These are phyloP conservation scores for Naegleria lovaniensis DNA, from an alignment of 208 protist species.

Conservation along the genomic window DNA sequence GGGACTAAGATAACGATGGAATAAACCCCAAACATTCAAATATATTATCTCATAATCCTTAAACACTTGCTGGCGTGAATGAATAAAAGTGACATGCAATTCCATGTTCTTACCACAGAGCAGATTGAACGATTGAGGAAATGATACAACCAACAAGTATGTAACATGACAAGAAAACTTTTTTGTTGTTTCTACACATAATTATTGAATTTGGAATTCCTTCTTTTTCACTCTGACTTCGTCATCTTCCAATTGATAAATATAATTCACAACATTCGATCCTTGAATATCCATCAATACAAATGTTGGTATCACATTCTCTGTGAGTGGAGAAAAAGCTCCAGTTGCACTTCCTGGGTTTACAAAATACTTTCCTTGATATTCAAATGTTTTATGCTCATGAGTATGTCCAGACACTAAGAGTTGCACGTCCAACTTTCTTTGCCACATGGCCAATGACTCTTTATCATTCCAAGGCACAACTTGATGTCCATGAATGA, in stretches of 20 bases:
- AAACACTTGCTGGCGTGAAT: too few species aligned
- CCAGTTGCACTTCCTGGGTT: slow-evolving; percentile 98
- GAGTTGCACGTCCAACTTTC: slow-evolving; percentile 95
- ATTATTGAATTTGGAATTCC: slow-evolving; percentile 46
- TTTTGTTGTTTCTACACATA: not conserved
- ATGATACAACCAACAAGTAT: too few species aligned
- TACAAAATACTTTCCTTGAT: slow-evolving; percentile 92
- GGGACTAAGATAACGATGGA: not conserved
- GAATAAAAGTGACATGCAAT: too few species aligned
- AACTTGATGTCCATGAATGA: slow-evolving; percentile 94
- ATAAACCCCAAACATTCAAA: too few species aligned
- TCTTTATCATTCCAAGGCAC: slow-evolving; percentile 90
- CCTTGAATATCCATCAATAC: slow-evolving; percentile 92
- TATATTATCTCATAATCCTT: too few species aligned
- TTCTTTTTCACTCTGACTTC: slow-evolving; percentile 61
- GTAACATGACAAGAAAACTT: not conserved
- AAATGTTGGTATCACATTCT: slow-evolving; percentile 81
- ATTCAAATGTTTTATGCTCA: slow-evolving; percentile 72
- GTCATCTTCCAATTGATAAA: slow-evolving; percentile 52
- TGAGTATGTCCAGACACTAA: slow-evolving; percentile 92
- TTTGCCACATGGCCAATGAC: slow-evolving; percentile 80
- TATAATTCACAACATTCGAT: slow-evolving; percentile 49
- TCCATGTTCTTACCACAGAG: too few species aligned
- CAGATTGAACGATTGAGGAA: too few species aligned
- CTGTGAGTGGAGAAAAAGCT: slow-evolving; percentile 62